Conservation (phyloP, 163 green algal genomes). For the Chlamydomonas reinhardtii region DNA sequence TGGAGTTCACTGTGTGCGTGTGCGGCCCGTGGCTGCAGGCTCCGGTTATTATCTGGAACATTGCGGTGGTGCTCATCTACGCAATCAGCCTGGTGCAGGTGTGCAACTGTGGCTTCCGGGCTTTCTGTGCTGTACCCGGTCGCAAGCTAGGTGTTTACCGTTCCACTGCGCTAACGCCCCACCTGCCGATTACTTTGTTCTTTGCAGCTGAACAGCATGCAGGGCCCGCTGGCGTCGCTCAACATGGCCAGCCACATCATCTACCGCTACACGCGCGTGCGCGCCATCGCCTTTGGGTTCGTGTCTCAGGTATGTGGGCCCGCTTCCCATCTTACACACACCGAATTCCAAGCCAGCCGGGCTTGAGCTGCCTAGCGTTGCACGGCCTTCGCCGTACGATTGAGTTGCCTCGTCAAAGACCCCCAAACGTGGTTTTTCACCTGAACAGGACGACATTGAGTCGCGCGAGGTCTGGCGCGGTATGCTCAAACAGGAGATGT, state of each 20-base stretch:
- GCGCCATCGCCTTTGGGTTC: conserved; percentile 21
- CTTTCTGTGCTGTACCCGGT: too few species aligned
- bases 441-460: neutral
- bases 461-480: neutral
- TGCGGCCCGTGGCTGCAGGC: conserved; percentile 5
- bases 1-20: too few species aligned
- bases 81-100: conserved; percentile 15
- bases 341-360: too few species aligned
- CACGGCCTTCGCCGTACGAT: too few species aligned
- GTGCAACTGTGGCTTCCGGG: too few species aligned
- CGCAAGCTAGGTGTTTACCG: too few species aligned
- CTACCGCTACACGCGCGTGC: conserved; percentile 45
- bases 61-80: conserved; percentile 40
- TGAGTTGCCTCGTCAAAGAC: too few species aligned
- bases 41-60: conserved; percentile 50
- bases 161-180: too few species aligned
- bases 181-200: too few species aligned
- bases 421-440: neutral
- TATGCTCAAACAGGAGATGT: conserved; percentile 18
- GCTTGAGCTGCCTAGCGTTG: too few species aligned
- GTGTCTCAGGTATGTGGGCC: neutral
- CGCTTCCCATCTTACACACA: too few species aligned
- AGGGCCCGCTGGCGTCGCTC: conserved; percentile 56
- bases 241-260: conserved; percentile 46
- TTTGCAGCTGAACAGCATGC: conserved; percentile 40